Conservation (phyloP, 2,329 filamentous ascomycete species). For the Colletotrichum phormii region DNA sequence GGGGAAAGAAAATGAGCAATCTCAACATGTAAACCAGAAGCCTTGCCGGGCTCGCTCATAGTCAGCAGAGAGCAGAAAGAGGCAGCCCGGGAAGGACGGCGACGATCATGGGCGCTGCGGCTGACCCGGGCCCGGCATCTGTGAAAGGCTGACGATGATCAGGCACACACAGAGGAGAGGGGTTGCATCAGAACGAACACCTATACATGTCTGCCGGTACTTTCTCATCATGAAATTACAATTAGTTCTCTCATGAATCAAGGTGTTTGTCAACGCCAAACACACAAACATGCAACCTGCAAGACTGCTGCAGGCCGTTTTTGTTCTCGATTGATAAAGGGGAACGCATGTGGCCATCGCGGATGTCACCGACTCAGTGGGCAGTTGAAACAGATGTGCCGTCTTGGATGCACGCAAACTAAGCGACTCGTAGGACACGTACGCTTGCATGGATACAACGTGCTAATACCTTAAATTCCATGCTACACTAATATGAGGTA, state of each 20-base stretch:
- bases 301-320: neutral
- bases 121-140: neutral
- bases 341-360: neutral
- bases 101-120: neutral
- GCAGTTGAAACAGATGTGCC: constrained; percentile 21
- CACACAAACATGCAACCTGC: neutral
- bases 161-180: constrained; percentile 29
- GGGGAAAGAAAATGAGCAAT: neutral
- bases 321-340: neutral
- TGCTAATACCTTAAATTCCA: constrained; percentile 11
- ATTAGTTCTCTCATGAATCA: neutral
- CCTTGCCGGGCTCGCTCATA: constrained; percentile 1
- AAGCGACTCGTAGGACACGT: constrained; percentile 6
- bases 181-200: constrained; percentile 12
- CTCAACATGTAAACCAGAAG: neutral
- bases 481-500: neutral
- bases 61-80: constrained; percentile 4
- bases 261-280: neutral
- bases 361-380: constrained; percentile 9
- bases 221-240: neutral
- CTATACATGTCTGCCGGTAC: neutral
- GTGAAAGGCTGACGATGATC: constrained; percentile 22
- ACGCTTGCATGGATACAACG: neutral
- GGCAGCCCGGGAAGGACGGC: neutral
- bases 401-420: neutral